A percentile compares a stretch with the other conserved stretches of the same genome.
phyloP scores from a whole-genome alignment of 2,329 filamentous ascomycete genomes.

The Helotiales sp. region DNA sequence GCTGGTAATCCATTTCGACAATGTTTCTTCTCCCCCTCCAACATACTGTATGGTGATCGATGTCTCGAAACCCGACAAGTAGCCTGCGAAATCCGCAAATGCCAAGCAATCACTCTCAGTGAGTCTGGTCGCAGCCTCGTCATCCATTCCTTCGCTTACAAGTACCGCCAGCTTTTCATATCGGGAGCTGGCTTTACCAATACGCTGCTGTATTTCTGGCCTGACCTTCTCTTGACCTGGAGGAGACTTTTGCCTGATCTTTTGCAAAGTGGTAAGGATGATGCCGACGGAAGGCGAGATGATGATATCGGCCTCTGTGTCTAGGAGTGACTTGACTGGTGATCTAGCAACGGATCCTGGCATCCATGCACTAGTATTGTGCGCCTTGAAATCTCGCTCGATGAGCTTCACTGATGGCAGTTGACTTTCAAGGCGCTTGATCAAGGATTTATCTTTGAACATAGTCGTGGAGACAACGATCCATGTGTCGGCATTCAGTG shows the following conservation, averaged over 20 bases:
- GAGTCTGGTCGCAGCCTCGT: slow-evolving; percentile 47
- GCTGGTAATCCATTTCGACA: slow-evolving; percentile 60
- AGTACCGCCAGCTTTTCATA: slow-evolving; percentile 74
- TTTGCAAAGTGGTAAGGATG: slow-evolving; percentile 72
- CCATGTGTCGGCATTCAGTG: slow-evolving; percentile 39
- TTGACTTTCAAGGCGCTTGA: slow-evolving; percentile 55
- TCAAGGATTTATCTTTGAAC: slow-evolving; percentile 50
- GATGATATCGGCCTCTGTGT: slow-evolving; percentile 72
- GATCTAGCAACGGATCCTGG: slow-evolving; percentile 44
- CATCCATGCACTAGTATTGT: slow-evolving; percentile 46
- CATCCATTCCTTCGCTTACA: slow-evolving; percentile 59
- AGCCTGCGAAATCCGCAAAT: slow-evolving; percentile 41
- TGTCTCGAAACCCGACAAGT: slow-evolving; percentile 44
- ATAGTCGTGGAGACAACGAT: slow-evolving; percentile 59
- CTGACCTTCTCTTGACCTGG: slow-evolving; percentile 58
- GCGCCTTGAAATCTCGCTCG: slow-evolving; percentile 61
- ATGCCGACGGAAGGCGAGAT: slow-evolving; percentile 72
- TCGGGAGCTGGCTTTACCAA: slow-evolving; percentile 57
- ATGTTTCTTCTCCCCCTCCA: slow-evolving; percentile 54
- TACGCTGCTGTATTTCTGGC: slow-evolving; percentile 58
- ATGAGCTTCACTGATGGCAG: slow-evolving; percentile 58
- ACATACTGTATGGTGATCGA: slow-evolving; percentile 52
- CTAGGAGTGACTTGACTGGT: slow-evolving; percentile 47
- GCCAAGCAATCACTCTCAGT: slow-evolving; percentile 36
- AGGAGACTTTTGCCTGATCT: slow-evolving; percentile 72